A percentile compares a stretch with the other conserved stretches of the same genome.
phyloP scores from a whole-genome alignment of 192 early-diverging fungal species.

The Obelidium mucronatum region DNA sequence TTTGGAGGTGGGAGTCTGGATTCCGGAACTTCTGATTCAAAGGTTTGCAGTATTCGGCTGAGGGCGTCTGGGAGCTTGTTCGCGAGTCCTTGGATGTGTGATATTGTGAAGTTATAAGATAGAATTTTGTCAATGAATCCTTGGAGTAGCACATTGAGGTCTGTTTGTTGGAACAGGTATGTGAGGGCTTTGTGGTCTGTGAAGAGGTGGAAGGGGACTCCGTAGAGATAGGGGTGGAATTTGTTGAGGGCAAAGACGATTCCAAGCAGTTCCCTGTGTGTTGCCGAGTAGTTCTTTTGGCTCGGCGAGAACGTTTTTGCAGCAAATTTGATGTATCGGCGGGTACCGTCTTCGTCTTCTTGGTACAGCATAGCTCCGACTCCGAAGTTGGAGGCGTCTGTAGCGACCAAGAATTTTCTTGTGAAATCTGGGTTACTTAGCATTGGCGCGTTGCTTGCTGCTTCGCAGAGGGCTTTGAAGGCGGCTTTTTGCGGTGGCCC shows the following conservation, averaged over 20 bases:
- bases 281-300: not conserved
- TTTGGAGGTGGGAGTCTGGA: not conserved
- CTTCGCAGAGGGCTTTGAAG: not conserved
- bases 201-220: not conserved
- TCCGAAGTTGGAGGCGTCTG: not conserved
- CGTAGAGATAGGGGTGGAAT: slow-evolving; percentile 2
- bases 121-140: slow-evolving; percentile 13
- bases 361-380: not conserved
- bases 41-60: not conserved
- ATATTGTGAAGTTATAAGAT: not conserved
- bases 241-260: not conserved
- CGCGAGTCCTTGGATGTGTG: not conserved
- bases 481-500: not conserved
- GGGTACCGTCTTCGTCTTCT: not conserved
- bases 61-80: not conserved
- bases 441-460: not conserved
- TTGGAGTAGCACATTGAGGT: slow-evolving; percentile 3
- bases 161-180: not conserved
- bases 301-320: not conserved
- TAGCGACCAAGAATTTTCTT: not conserved
- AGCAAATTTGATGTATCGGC: slow-evolving; percentile 2
- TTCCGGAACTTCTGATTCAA: not conserved
- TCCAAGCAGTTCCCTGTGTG: slow-evolving; percentile 1
- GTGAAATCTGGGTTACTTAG: not conserved
- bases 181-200: slow-evolving; percentile 10